Percentiles rank a stretch among this genome's conserved stretches.
Conservation (phyloP, 2,329 filamentous ascomycete genomes). For the Penicillium sp. region DNA sequence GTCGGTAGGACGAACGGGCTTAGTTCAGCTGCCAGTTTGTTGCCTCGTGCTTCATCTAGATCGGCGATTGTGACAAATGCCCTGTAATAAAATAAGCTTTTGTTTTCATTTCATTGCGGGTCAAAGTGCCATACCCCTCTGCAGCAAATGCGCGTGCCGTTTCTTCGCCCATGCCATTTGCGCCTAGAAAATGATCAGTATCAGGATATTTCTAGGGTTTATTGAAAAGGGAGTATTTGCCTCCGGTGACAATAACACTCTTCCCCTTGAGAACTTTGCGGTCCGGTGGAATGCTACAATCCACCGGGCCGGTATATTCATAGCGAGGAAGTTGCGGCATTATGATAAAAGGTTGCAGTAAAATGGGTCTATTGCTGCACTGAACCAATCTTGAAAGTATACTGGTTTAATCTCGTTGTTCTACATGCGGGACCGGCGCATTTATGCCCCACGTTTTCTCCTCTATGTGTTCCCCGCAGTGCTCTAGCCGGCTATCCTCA, state of each 20-base stretch:
- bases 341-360: neutral
- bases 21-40: conserved; percentile 34
- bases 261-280: conserved; percentile 43
- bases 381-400: too few relatives aligned
- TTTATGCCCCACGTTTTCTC: neutral
- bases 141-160: conserved; percentile 5
- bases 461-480: neutral
- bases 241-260: too few relatives aligned
- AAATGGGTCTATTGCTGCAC: neutral
- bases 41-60: conserved; percentile 35
- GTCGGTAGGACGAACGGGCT: conserved; percentile 17
- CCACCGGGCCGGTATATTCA: conserved; percentile 5
- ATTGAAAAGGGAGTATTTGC: too few relatives aligned
- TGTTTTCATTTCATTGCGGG: neutral
- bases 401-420: neutral
- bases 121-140: neutral
- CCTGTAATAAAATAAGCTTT: neutral
- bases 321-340: conserved; percentile 6
- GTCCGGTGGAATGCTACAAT: conserved; percentile 16
- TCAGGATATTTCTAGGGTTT: too few relatives aligned
- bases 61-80: conserved; percentile 31
- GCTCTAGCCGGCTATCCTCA: conserved; percentile 1
- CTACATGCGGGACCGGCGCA: neutral
- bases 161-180: conserved; percentile 10
- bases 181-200: conserved; percentile 38